Conservation (phyloP, 2,329 filamentous ascomycete genomes). For the Rhynchosporium graminicola region DNA sequence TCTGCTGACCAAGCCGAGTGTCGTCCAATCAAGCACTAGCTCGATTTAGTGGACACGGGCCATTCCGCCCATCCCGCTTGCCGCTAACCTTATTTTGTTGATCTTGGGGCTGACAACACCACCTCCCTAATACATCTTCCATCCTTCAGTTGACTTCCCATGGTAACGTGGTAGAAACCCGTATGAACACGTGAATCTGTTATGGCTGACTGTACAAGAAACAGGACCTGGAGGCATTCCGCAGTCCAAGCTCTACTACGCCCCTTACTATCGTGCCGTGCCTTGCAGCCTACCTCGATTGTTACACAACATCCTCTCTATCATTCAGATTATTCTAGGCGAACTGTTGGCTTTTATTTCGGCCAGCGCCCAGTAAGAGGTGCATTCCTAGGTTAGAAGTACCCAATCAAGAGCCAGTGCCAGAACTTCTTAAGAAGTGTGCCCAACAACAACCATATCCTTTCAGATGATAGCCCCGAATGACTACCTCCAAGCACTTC, state of each 20-base stretch:
- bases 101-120: neutral
- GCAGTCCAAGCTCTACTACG: neutral
- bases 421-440: too few relatives aligned
- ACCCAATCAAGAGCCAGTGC: too few relatives aligned
- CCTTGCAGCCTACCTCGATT: neutral
- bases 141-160: neutral
- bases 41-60: neutral
- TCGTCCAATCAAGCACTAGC: neutral
- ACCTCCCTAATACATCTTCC: neutral
- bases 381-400: too few relatives aligned
- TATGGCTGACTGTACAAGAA: neutral
- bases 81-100: constrained; percentile 14
- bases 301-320: neutral
- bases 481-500: neutral
- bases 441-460: neutral
- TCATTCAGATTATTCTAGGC: too few relatives aligned
- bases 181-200: too few relatives aligned
- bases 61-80: neutral
- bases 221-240: neutral
- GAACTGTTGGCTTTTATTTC: too few relatives aligned
- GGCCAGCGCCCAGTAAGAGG: too few relatives aligned
- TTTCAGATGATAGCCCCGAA: neutral
- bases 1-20: constrained; percentile 4
- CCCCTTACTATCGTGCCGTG: neutral
- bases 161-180: neutral